Conservation (phyloP, 2,329 filamentous ascomycete species). For the Scortechinia acanthostroma region DNA sequence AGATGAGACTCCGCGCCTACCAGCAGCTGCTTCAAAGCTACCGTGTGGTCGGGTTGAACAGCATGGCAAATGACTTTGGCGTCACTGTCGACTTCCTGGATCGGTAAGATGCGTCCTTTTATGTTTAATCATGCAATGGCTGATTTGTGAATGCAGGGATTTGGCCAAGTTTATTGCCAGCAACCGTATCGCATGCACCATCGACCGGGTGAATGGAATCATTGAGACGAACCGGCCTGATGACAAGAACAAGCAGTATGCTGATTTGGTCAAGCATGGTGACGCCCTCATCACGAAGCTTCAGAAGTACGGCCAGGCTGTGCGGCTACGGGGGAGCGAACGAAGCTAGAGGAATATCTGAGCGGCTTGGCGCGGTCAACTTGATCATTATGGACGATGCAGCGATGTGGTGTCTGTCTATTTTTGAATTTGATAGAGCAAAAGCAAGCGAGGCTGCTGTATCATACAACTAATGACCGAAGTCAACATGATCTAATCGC, state of each 20-base stretch:
- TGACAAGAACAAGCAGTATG: constrained; percentile 99
- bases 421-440: no score
- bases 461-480: no score
- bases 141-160: constrained; percentile 50
- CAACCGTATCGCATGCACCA: constrained; percentile 89
- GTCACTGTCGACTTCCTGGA: constrained; percentile 95
- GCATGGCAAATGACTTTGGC: constrained; percentile 95
- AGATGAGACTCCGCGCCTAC: constrained; percentile 95
- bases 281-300: constrained; percentile 97
- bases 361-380: no score
- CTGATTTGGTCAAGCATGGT: constrained; percentile 93
- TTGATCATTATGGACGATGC: no score
- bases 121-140: constrained; percentile 2
- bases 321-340: constrained; percentile 89
- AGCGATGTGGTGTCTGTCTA: no score
- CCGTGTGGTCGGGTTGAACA: constrained; percentile 89
- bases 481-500: no score
- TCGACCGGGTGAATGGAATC: constrained; percentile 92
- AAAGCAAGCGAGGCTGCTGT: no score
- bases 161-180: constrained; percentile 94
- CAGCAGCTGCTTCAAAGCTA: constrained; percentile 96
- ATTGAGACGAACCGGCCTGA: constrained; percentile 97
- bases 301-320: constrained; percentile 97
- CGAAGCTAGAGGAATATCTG: constrained; percentile 57
- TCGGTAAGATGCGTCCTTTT: constrained; percentile 48